Conservation (phyloP, 78 protist genomes). For the Tieghemostelium lacteum region DNA sequence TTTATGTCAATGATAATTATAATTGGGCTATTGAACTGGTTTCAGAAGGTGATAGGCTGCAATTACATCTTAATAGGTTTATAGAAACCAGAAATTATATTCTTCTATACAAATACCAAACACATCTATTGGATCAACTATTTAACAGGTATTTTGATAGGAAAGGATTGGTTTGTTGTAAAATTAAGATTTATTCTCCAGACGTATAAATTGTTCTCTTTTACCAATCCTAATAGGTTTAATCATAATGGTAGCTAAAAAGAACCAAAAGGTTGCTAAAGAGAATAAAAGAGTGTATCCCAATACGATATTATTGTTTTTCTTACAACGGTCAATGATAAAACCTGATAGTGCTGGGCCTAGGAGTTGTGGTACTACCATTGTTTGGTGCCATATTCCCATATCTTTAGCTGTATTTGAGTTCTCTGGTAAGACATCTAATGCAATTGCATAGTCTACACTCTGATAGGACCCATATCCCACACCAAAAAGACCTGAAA, state of each 20-base stretch:
- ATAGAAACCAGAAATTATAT: no score
- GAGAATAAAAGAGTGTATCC: conserved; percentile 24
- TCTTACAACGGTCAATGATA: not conserved
- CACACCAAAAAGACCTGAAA: conserved; percentile 39
- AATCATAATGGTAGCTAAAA: conserved; percentile 17
- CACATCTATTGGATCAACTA: no score
- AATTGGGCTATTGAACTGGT: conserved; percentile 6
- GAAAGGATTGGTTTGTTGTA: no score
- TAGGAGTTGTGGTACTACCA: conserved; percentile 70
- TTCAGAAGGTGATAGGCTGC: not conserved
- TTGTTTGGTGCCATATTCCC: conserved; percentile 76
- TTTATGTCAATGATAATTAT: conserved; percentile 1
- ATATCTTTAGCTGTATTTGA: conserved; percentile 71
- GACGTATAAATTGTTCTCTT: no score
- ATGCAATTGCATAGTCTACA: conserved; percentile 74
- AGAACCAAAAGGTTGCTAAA: conserved; percentile 23
- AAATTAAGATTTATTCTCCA: no score
- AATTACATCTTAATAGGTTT: not conserved
- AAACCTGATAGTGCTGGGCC: conserved; percentile 69
- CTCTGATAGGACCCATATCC: conserved; percentile 81
- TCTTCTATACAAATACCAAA: no score
- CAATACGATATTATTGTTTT: not conserved
- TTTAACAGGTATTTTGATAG: no score
- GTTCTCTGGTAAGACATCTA: conserved; percentile 57
- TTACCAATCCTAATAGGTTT: no score